Conservation (phyloP, 2,329 filamentous ascomycete genomes). For the Botrytis tulipae region DNA sequence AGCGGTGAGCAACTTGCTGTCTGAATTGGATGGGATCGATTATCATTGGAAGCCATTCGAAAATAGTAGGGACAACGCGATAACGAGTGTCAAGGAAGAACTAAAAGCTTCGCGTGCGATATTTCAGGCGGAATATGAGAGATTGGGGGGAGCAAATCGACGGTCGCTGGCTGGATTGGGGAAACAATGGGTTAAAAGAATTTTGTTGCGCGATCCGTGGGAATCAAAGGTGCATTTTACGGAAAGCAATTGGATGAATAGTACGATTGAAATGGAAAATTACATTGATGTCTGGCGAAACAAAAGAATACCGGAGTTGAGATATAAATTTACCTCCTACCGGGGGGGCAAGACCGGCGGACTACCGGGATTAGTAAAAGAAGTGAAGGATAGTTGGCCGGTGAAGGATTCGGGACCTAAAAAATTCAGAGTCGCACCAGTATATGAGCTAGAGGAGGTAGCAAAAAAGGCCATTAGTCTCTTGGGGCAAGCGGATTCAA, state of each 20-base stretch:
- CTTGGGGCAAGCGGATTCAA: not conserved
- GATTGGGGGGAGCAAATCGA: not conserved
- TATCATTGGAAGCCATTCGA: not conserved
- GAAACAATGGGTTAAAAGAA: not conserved
- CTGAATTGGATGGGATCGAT: not conserved
- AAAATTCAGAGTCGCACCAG: not conserved
- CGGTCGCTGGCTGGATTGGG: not conserved
- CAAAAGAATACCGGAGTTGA: not conserved
- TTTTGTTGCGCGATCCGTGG: not conserved
- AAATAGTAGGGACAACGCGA: not conserved
- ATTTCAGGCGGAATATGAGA: not conserved
- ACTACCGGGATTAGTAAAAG: not conserved
- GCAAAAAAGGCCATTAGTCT: not conserved
- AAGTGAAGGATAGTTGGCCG: not conserved
- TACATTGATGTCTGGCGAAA: not conserved
- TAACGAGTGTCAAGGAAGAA: not conserved
- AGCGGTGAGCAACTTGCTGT: not conserved
- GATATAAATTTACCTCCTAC: not conserved
- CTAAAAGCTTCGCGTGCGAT: not conserved
- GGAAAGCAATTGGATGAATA: not conserved
- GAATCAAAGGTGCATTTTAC: not conserved
- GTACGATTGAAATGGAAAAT: not conserved
- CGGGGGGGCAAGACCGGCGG: not conserved
- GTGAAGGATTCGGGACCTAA: not conserved
- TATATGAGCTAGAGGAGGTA: not conserved